These are phyloP conservation scores for Salix arbutifolia DNA, from an alignment of 345 rosid species.

Conservation along the genomic window DNA sequence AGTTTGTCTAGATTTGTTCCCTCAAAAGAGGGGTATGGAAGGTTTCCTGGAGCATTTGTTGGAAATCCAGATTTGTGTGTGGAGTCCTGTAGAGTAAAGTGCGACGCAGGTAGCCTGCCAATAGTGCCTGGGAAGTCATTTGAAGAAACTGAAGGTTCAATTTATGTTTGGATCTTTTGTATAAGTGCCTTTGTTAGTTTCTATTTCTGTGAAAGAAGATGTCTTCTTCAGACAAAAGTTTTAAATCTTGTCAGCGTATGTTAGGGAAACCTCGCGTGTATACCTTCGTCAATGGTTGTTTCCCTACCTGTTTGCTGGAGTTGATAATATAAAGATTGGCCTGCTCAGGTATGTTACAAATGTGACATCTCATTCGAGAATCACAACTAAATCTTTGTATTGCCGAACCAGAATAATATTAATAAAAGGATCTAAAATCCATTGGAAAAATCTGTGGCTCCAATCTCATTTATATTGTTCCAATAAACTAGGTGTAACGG, in stretches of 20 bases:
- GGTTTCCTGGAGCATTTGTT: conserved; percentile 77
- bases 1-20: conserved; percentile 68
- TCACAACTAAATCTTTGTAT: no score
- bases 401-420: no score
- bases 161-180: conserved; percentile 66
- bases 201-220: conserved; percentile 62
- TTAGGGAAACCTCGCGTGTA: not conserved
- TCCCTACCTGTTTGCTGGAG: no score
- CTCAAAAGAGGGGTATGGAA: conserved; percentile 50
- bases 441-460: no score
- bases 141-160: conserved; percentile 64
- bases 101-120: conserved; percentile 42
- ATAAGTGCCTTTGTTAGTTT: conserved; percentile 72
- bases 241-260: conserved; percentile 13
- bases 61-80: conserved; percentile 75
- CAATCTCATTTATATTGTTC: no score
- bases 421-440: no score
- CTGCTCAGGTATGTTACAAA: no score
- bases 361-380: no score
- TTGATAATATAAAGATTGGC: no score
- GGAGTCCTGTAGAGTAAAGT: conserved; percentile 44
- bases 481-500: no score
- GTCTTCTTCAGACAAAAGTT: conserved; percentile 53
- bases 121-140: conserved; percentile 39
- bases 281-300: not conserved